These are phyloP conservation scores for Neofusicoccum parvum DNA, from an alignment of 2,329 filamentous ascomycete genomes.

Conservation along the genomic window DNA sequence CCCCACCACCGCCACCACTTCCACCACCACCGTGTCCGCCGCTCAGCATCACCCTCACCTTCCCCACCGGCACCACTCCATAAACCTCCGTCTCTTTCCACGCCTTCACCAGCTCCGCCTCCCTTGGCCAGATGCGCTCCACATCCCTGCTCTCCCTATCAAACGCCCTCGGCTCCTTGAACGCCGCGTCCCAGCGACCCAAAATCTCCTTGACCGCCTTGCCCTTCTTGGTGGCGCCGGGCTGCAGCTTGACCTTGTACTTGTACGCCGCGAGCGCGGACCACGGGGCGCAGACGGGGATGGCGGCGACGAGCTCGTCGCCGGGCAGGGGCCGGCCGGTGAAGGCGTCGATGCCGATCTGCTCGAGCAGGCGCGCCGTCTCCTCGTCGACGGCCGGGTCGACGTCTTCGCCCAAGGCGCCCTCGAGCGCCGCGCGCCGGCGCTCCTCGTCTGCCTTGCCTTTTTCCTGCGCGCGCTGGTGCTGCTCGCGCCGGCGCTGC, in stretches of 20 bases:
- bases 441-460: slow-evolving; percentile 76
- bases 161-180: slow-evolving; percentile 49
- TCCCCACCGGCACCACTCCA: slow-evolving; percentile 77
- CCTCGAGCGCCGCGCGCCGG: slow-evolving; percentile 49
- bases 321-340: slow-evolving; percentile 77
- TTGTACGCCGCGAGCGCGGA: slow-evolving; percentile 70
- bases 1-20: slow-evolving; percentile 30
- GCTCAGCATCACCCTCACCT: slow-evolving; percentile 76
- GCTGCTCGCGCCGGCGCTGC: slow-evolving; percentile 77
- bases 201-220: slow-evolving; percentile 91
- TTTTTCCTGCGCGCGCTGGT: slow-evolving; percentile 73
- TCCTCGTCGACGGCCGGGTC: slow-evolving; percentile 60
- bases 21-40: slow-evolving; percentile 27
- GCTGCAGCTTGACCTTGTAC: slow-evolving; percentile 94
- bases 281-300: slow-evolving; percentile 67
- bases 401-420: slow-evolving; percentile 23
- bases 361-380: slow-evolving; percentile 54
- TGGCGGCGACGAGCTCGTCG: slow-evolving; percentile 74
- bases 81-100: slow-evolving; percentile 82
- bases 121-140: slow-evolving; percentile 81
- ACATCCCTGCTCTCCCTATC: slow-evolving; percentile 53
- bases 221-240: slow-evolving; percentile 86
- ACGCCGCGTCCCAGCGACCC: slow-evolving; percentile 74
- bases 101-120: slow-evolving; percentile 79
- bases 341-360: slow-evolving; percentile 66